phyloP scores from a whole-genome alignment of 257 asterid species.

The Vinca minor region DNA sequence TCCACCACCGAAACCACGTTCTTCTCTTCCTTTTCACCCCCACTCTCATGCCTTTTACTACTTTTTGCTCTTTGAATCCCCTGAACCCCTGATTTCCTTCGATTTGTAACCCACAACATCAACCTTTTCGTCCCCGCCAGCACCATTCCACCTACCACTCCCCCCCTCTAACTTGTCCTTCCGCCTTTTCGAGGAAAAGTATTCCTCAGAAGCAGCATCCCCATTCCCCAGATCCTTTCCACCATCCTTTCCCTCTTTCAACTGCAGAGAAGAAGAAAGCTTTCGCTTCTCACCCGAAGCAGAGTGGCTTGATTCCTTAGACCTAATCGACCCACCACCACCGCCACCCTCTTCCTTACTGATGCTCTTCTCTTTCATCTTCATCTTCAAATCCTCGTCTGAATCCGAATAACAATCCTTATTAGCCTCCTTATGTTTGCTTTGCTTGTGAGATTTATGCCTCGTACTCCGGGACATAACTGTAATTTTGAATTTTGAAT shows the following conservation, averaged over 20 bases:
- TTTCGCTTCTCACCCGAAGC: constrained; percentile 88
- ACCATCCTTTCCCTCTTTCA: constrained; percentile 54
- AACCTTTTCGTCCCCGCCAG: constrained; percentile 54
- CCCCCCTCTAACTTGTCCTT: constrained; percentile 51
- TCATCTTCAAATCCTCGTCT: constrained; percentile 64
- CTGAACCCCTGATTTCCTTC: constrained; percentile 44
- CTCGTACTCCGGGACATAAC: constrained; percentile 87
- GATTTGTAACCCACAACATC: constrained; percentile 32
- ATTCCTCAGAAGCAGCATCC: constrained; percentile 61
- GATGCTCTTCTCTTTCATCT: constrained; percentile 46
- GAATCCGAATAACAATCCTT: constrained; percentile 77
- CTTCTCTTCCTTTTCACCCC: constrained; percentile 59
- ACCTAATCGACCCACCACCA: constrained; percentile 35
- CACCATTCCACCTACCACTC: constrained; percentile 61
- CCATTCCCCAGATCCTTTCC: constrained; percentile 65
- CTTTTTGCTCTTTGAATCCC: constrained; percentile 59
- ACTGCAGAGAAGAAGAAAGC: constrained; percentile 44
- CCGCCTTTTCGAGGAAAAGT: constrained; percentile 64
- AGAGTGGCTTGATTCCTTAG: constrained; percentile 40
- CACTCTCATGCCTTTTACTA: constrained; percentile 57
- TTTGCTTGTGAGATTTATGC: constrained; percentile 84
- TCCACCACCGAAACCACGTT: too few relatives aligned
- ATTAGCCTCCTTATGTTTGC: constrained; percentile 63
- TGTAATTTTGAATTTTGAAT: constrained; percentile 19
- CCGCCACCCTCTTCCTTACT: constrained; percentile 60